Percentiles rank a stretch among this genome's conserved stretches.
Evolutionary conservation across 805 yeast species (phyloP).

Genomic region (Monosporozyma yasuniensis): DNA sequence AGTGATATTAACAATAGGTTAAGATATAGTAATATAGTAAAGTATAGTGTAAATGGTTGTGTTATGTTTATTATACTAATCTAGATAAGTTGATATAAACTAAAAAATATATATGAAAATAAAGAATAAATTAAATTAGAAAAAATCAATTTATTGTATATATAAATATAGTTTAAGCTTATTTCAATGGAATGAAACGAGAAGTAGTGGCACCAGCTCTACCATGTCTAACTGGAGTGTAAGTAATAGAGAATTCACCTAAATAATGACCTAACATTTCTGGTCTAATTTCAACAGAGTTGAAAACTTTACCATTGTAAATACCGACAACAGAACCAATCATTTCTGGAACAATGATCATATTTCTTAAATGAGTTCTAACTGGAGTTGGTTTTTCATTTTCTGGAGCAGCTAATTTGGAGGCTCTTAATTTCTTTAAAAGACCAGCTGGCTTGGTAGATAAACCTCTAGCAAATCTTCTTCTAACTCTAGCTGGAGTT

Average conservation of each 20-base stretch:
- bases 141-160: not conserved
- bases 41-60: not conserved
- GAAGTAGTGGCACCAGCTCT: slow-evolving; percentile 81
- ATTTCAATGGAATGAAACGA: slow-evolving; percentile 68
- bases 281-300: slow-evolving; percentile 97
- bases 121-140: too few species aligned
- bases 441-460: slow-evolving; percentile 91
- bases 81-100: too few species aligned
- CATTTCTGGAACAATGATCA: slow-evolving; percentile 99
- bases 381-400: slow-evolving; percentile 96
- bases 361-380: slow-evolving; percentile 99
- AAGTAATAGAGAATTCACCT: slow-evolving; percentile 99
- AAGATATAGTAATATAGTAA: not conserved
- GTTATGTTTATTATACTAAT: not conserved
- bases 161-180: slow-evolving; percentile 14
- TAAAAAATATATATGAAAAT: too few species aligned
- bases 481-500: slow-evolving; percentile 97
- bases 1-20: too few species aligned
- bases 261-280: slow-evolving; percentile 99
- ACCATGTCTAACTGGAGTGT: slow-evolving; percentile 99
- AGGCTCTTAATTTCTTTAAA: slow-evolving; percentile 95
- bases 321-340: slow-evolving; percentile 97
- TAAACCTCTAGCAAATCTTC: slow-evolving; percentile 98
- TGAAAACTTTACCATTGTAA: slow-evolving; percentile 99
- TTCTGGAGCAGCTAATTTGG: slow-evolving; percentile 80